Conservation (phyloP, 345 rosid genomes). For the Arabidopsis thaliana region DNA sequence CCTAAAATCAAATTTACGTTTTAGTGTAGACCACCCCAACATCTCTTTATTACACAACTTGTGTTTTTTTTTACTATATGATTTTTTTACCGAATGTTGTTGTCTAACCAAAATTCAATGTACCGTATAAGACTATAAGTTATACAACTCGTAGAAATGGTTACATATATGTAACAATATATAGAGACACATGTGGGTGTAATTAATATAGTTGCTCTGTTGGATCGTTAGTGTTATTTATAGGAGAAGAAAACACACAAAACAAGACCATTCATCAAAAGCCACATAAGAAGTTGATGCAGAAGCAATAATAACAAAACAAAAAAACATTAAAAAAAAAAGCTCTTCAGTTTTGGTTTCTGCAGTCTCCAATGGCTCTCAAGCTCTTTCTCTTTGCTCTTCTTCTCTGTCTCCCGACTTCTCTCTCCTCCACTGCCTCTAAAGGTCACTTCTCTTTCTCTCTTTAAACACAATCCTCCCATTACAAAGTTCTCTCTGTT, state of each 20-base stretch:
- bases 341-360: conserved; percentile 41
- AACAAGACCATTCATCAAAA: conserved; percentile 60
- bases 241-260: conserved; percentile 46
- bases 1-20: background rate
- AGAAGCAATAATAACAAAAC: conserved; percentile 3
- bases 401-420: conserved; percentile 44
- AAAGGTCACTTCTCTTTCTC: conserved; percentile 50
- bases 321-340: conserved; percentile 8
- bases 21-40: conserved; percentile 22
- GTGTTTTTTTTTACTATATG: background rate
- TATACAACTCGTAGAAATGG: conserved; percentile 15
- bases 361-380: conserved; percentile 59
- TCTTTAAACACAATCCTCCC: background rate
- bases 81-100: background rate
- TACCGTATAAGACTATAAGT: background rate
- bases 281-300: conserved; percentile 52
- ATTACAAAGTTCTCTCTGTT: background rate
- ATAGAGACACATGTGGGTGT: conserved; percentile 37
- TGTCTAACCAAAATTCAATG: conserved; percentile 16
- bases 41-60: conserved; percentile 9
- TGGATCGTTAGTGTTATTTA: conserved; percentile 43
- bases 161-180: conserved; percentile 16
- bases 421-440: conserved; percentile 50
- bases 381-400: conserved; percentile 51
- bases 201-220: conserved; percentile 33